Evolutionary conservation across 1,284 basidiomycete genomes (phyloP).

Genomic region (Leccinum griseonigrum): DNA sequence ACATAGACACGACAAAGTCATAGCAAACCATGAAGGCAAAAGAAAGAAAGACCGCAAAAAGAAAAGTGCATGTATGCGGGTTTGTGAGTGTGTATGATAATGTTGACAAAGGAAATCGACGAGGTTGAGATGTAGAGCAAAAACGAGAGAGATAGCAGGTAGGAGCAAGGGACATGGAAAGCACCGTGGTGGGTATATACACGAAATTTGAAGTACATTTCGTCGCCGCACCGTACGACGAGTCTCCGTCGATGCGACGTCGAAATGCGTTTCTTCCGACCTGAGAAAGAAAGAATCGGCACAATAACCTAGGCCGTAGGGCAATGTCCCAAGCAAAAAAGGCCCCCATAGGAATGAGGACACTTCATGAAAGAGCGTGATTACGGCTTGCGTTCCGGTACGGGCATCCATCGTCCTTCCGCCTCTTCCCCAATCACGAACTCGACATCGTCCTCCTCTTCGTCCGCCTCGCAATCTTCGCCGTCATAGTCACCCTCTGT

Average conservation of each 20-base stretch:
- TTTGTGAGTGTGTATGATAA: not conserved
- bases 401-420: conserved; percentile 42
- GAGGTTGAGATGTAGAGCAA: conserved; percentile 18
- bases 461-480: conserved; percentile 37
- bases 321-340: not conserved
- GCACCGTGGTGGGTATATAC: conserved; percentile 22
- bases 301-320: conserved; percentile 10
- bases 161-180: conserved; percentile 1
- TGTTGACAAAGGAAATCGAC: not conserved
- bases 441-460: conserved; percentile 55
- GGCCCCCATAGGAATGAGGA: not conserved
- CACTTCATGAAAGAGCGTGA: not conserved
- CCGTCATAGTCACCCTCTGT: conserved; percentile 27
- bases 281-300: conserved; percentile 7
- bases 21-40: not conserved
- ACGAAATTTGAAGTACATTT: conserved; percentile 8
- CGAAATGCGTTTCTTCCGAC: conserved; percentile 17
- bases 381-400: conserved; percentile 37
- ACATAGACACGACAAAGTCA: not conserved
- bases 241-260: conserved; percentile 13
- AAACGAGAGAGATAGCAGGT: conserved; percentile 4
- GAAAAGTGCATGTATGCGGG: conserved; percentile 18
- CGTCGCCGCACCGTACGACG: conserved; percentile 8
- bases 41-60: conserved; percentile 2
- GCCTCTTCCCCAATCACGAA: conserved; percentile 47